Conservation (phyloP, 192 early-diverging fungal species). For the Coemansia sp. region DNA sequence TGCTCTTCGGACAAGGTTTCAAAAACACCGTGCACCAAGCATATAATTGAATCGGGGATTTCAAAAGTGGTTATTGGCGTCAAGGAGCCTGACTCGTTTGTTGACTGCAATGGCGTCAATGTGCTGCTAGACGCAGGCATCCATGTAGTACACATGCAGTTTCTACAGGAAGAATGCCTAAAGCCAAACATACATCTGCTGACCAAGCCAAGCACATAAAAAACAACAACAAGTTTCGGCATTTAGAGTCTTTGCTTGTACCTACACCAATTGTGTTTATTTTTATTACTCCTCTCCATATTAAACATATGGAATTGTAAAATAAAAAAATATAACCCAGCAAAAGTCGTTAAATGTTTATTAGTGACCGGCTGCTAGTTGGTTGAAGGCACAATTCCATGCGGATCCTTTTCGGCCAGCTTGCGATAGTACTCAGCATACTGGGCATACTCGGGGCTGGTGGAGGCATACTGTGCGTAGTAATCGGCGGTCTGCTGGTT, state of each 20-base stretch:
- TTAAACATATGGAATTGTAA: neutral
- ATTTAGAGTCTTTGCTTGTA: neutral
- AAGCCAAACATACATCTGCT: conserved; percentile 66
- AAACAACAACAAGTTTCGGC: neutral
- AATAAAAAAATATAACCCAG: conserved; percentile 5
- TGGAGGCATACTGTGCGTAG: conserved; percentile 44
- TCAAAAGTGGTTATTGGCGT: conserved; percentile 80
- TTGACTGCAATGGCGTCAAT: conserved; percentile 73
- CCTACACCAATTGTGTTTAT: neutral
- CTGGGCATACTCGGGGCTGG: conserved; percentile 49
- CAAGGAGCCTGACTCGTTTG: conserved; percentile 83
- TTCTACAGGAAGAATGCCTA: conserved; percentile 72
- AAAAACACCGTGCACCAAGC: conserved; percentile 72
- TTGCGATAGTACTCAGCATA: conserved; percentile 52
- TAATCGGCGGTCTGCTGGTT: conserved; percentile 51
- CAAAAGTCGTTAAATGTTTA: too few species aligned
- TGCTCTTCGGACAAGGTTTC: conserved; percentile 73
- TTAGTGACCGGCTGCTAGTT: too few species aligned
- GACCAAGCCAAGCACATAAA: neutral
- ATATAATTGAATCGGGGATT: conserved; percentile 70
- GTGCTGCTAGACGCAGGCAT: conserved; percentile 69
- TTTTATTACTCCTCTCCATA: neutral
- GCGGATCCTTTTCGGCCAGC: conserved; percentile 47
- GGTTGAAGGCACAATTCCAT: conserved; percentile 46
- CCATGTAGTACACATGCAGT: conserved; percentile 66